Conservation (phyloP, 140 eudicot genomes). For the Flaveria floridana region DNA sequence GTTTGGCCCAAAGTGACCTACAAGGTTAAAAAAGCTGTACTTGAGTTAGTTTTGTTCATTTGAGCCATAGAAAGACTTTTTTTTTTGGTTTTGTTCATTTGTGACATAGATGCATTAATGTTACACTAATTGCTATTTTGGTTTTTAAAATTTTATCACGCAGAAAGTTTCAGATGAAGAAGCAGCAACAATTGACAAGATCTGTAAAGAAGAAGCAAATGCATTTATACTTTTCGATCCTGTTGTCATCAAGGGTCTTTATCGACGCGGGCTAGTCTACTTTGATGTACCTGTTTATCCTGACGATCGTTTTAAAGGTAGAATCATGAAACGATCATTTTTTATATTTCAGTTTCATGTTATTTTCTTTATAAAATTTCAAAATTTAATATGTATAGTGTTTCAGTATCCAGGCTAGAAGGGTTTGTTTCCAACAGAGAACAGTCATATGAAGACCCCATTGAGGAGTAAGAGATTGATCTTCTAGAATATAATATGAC, state of each 20-base stretch:
- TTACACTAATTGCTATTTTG: constrained; percentile 18
- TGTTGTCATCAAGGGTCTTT: constrained; percentile 73
- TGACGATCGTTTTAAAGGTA: constrained; percentile 96
- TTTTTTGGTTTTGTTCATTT: neutral
- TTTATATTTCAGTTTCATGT: constrained; percentile 9
- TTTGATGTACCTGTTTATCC: constrained; percentile 97
- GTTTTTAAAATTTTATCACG: neutral
- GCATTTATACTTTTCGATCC: constrained; percentile 86
- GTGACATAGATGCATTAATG: neutral
- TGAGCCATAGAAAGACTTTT: neutral
- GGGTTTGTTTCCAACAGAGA: constrained; percentile 99
- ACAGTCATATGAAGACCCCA: constrained; percentile 98
- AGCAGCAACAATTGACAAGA: constrained; percentile 91
- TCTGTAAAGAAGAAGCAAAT: constrained; percentile 97
- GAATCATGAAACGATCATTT: neutral
- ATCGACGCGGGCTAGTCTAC: constrained; percentile 80
- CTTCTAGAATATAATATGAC: neutral
- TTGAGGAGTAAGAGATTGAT: constrained; percentile 79
- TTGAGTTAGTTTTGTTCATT: neutral
- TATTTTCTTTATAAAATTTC: constrained; percentile 26
- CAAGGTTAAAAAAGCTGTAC: neutral
- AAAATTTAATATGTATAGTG: constrained; percentile 38
- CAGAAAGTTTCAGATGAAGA: constrained; percentile 99
- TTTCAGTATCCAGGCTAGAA: constrained; percentile 98
- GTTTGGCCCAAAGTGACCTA: constrained; percentile 1